These are phyloP conservation scores for Arthrobotrys sphaeroides DNA, from an alignment of 2,329 filamentous ascomycete genomes.

Conservation along the genomic window DNA sequence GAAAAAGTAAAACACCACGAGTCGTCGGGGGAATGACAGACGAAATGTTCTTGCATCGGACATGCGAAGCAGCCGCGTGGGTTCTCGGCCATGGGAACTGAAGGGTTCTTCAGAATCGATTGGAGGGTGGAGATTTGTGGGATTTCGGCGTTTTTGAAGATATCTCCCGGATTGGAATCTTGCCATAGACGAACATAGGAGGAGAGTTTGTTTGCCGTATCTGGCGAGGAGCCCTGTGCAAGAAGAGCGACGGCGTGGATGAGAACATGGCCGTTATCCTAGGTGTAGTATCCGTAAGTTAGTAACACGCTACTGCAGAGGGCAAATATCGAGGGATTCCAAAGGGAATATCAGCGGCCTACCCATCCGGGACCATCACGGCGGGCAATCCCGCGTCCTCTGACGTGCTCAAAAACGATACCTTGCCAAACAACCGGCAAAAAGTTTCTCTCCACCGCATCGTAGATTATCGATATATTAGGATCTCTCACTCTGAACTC, in stretches of 20 bases:
- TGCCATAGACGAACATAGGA: conserved; percentile 27
- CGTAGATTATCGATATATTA: conserved; percentile 18
- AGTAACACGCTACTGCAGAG: background rate
- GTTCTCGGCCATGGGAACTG: background rate
- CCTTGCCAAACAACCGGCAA: conserved; percentile 42
- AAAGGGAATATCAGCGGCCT: background rate
- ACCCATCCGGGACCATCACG: conserved; percentile 31
- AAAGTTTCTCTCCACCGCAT: conserved; percentile 35
- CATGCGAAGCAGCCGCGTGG: conserved; percentile 22
- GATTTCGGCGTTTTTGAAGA: background rate
- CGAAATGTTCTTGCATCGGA: conserved; percentile 45
- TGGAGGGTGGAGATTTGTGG: conserved; percentile 17
- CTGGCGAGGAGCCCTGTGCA: background rate
- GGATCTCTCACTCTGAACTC: conserved; percentile 19
- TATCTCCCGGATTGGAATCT: background rate
- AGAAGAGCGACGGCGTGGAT: conserved; percentile 20
- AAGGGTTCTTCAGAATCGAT: conserved; percentile 3
- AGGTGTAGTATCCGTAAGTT: background rate
- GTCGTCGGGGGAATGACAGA: conserved; percentile 22
- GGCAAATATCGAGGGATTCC: background rate
- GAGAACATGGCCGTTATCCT: conserved; percentile 19
- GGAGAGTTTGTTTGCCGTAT: background rate
- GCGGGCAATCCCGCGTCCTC: conserved; percentile 18
- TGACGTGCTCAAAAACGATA: conserved; percentile 39
- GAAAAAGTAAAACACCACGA: conserved; percentile 42